Base-by-base conservation (phyloP, 1,139 yeast species). In the Blastobotrys ciferrii region DNA sequence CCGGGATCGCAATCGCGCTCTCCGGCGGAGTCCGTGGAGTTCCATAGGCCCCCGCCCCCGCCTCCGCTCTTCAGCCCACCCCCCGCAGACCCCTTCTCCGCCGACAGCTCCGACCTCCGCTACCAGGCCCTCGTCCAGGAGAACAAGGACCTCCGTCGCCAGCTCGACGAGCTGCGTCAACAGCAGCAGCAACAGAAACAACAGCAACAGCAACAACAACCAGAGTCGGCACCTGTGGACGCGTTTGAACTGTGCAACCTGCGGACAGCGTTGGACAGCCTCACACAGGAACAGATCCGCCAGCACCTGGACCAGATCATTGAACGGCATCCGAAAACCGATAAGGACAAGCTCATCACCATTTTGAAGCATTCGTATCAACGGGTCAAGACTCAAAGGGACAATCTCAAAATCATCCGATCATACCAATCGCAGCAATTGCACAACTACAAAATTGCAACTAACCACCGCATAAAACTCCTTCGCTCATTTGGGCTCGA, bases 361-460 rank as follows among this genome's bases (percentile, higher is more conserved):
- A 41, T 41, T 9, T 36, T 38, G 19, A 37, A 38, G 36, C 31
- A 32, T 25, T 39, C 43, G 25, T 47, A 47, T 31, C 32, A 43
- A 42, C 46, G 43, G 46, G 42, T 48, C 12, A 50, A 55, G 12
- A 45, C 38, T 28, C 50, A 46, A 15, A 45, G 51, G 7, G 46
- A 45, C 11, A 58, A 56, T 35, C 46, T 58, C 14, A 36, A 37
- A 32, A 54, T 56, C 37, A 36, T 54, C 19, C 12, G 32, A 11
- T 20, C 41, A 9, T 53, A 44, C 43, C 54, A 53, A 37, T 13
- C 48, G 11, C 50, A 42, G 40, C 48, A 50, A 18, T 19, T 57
- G 14, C 45, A 47, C 3, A 47, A 35, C 20, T 50, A 53, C 42
- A 44, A 43, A 13, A 45, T 31, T 2, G 45, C 56, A 2, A 45